Conservation (phyloP, 2,329 filamentous ascomycete species). For the Thelonectria blattea region DNA sequence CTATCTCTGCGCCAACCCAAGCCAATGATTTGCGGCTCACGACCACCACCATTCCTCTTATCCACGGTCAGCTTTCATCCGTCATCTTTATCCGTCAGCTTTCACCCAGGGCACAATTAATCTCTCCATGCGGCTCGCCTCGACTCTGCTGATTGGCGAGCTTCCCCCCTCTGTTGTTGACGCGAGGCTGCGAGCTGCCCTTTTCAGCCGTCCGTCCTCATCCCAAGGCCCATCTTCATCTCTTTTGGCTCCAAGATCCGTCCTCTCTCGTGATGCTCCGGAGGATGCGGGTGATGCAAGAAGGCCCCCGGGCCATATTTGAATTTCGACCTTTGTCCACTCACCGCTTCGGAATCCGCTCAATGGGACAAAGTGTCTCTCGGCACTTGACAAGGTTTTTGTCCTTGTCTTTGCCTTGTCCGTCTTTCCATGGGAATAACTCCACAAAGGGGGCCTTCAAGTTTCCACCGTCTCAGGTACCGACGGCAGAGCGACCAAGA, state of each 20-base stretch:
- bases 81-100: too few species aligned
- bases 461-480: conserved; percentile 37
- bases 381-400: conserved; percentile 5
- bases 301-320: neutral
- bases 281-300: conserved; percentile 8
- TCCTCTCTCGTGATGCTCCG: conserved; percentile 1
- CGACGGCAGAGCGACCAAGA: conserved; percentile 4
- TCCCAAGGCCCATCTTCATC: conserved; percentile 34
- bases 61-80: too few species aligned
- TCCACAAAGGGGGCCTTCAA: conserved; percentile 12
- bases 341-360: neutral
- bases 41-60: too few species aligned
- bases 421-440: neutral
- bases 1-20: neutral
- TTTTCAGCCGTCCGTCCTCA: conserved; percentile 26
- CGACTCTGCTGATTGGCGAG: conserved; percentile 21
- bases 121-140: conserved; percentile 18
- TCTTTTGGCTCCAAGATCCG: conserved; percentile 3
- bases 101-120: neutral
- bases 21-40: neutral
- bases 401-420: conserved; percentile 5
- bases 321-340: neutral
- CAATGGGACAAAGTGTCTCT: neutral
- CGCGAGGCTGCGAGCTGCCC: conserved; percentile 22
- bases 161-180: too few species aligned